These are phyloP conservation scores for Anthostomella pinea DNA, from an alignment of 2,329 filamentous ascomycete genomes.

Conservation along the genomic window DNA sequence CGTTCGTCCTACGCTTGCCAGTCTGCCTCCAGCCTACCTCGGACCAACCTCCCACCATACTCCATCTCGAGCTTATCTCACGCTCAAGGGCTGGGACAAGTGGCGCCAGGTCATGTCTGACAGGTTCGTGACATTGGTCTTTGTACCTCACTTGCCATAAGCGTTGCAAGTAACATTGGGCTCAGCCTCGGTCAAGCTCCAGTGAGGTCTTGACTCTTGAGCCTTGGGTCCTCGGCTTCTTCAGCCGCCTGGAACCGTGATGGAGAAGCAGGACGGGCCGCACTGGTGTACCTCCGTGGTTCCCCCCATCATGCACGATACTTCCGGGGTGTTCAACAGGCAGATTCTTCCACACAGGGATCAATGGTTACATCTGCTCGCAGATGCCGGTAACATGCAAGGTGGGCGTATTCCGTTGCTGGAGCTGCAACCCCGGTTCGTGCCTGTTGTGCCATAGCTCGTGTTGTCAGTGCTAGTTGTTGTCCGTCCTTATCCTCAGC, in stretches of 20 bases:
- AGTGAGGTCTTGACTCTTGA: too few relatives aligned
- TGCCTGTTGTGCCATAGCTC: constrained; percentile 7
- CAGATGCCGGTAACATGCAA: constrained; percentile 20
- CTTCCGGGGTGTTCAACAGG: constrained; percentile 18
- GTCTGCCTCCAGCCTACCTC: too few relatives aligned
- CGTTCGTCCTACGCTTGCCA: too few relatives aligned
- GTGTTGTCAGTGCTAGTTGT: constrained; percentile 6
- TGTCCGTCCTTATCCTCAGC: constrained; percentile 13
- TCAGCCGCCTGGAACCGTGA: constrained; percentile 8
- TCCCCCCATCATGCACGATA: constrained; percentile 18
- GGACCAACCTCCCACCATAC: too few relatives aligned
- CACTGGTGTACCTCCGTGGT: constrained; percentile 14
- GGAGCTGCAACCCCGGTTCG: constrained; percentile 9
- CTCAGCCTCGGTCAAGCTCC: too few relatives aligned
- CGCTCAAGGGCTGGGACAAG: too few relatives aligned
- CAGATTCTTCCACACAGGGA: constrained; percentile 22
- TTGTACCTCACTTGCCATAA: too few relatives aligned
- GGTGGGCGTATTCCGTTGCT: constrained; percentile 20
- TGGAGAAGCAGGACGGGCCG: constrained; percentile 14
- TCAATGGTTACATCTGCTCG: constrained; percentile 21
- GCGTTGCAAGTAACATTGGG: too few relatives aligned
- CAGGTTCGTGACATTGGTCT: too few relatives aligned
- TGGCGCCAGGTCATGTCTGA: too few relatives aligned
- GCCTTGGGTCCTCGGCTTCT: constrained; percentile 7
- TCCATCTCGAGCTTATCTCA: too few relatives aligned